phyloP scores from a whole-genome alignment of 2,329 filamentous ascomycete genomes.

The Emergomyces africanus region DNA sequence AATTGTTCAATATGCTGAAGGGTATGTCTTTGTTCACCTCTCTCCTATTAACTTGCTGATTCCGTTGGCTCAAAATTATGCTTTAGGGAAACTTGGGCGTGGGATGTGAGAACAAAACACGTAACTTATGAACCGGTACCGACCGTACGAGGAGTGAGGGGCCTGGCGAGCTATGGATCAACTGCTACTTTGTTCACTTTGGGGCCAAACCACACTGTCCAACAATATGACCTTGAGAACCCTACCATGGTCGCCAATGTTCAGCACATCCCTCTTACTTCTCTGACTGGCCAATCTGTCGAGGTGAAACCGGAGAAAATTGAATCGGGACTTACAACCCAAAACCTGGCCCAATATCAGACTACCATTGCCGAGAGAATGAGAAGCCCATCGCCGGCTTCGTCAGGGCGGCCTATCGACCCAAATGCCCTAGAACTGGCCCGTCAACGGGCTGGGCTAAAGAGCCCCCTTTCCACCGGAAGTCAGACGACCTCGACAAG shows the following conservation, averaged over 20 bases:
- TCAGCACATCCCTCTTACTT: slow-evolving; percentile 66
- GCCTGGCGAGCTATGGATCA: slow-evolving; percentile 77
- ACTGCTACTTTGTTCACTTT: slow-evolving; percentile 88
- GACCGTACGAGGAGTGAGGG: slow-evolving; percentile 67
- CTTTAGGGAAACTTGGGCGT: slow-evolving; percentile 71
- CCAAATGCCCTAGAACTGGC: slow-evolving; percentile 51
- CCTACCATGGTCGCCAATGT: slow-evolving; percentile 74
- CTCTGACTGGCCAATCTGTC: slow-evolving; percentile 66
- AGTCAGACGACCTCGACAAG: slow-evolving; percentile 49
- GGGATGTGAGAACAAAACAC: slow-evolving; percentile 97
- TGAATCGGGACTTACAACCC: slow-evolving; percentile 4
- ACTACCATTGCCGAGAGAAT: slow-evolving; percentile 53
- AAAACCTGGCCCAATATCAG: slow-evolving; percentile 13
- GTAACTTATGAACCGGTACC: slow-evolving; percentile 83
- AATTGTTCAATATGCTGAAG: slow-evolving; percentile 82
- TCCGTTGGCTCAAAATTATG: background rate
- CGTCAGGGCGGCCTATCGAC: slow-evolving; percentile 62
- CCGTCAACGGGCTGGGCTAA: slow-evolving; percentile 49
- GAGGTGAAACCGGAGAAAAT: slow-evolving; percentile 30
- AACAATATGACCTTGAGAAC: slow-evolving; percentile 90
- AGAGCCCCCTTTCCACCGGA: slow-evolving; percentile 52
- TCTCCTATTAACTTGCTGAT: background rate
- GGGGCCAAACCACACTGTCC: slow-evolving; percentile 73
- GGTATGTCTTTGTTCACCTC: slow-evolving; percentile 47
- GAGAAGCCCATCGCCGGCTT: slow-evolving; percentile 47